These are phyloP conservation scores for Fusarium oligoseptatum DNA, from an alignment of 2,329 filamentous ascomycete genomes.

Conservation along the genomic window DNA sequence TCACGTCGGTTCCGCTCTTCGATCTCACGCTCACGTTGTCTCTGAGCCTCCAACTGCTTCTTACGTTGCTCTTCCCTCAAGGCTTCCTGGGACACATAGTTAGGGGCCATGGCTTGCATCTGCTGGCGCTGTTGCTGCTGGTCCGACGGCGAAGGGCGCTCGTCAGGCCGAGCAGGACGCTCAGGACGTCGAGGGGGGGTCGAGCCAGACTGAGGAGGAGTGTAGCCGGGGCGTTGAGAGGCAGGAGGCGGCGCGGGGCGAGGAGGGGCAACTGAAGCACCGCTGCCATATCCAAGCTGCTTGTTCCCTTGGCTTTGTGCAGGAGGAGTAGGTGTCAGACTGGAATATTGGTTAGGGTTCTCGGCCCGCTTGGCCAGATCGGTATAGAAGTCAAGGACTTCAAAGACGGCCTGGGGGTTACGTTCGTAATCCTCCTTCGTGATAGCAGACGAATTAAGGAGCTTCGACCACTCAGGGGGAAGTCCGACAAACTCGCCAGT, in stretches of 20 bases:
- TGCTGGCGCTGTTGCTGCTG: conserved; percentile 70
- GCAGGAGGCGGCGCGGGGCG: conserved; percentile 68
- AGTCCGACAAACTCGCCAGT: conserved; percentile 95
- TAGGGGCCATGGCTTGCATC: conserved; percentile 69
- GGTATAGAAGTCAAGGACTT: conserved; percentile 87
- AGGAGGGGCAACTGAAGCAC: conserved; percentile 75
- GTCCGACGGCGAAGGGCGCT: conserved; percentile 49
- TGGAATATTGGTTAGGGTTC: conserved; percentile 77
- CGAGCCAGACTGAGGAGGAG: conserved; percentile 53
- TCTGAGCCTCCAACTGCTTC: conserved; percentile 72
- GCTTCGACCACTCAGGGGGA: conserved; percentile 96
- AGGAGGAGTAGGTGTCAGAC: conserved; percentile 76
- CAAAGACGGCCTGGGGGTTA: conserved; percentile 88
- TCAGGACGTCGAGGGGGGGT: conserved; percentile 60
- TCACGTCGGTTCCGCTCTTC: conserved; percentile 80
- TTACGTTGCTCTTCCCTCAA: conserved; percentile 70
- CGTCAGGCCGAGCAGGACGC: conserved; percentile 50
- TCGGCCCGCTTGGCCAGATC: conserved; percentile 83
- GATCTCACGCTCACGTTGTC: conserved; percentile 62
- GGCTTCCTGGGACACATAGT: conserved; percentile 66
- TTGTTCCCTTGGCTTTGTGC: conserved; percentile 69
- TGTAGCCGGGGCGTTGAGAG: conserved; percentile 61
- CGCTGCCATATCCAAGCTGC: conserved; percentile 70
- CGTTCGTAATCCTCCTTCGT: conserved; percentile 99
- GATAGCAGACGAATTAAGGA: conserved; percentile 95